Conservation (phyloP, 495 filamentous ascomycete genomes). For the Penicillium desertorum region DNA sequence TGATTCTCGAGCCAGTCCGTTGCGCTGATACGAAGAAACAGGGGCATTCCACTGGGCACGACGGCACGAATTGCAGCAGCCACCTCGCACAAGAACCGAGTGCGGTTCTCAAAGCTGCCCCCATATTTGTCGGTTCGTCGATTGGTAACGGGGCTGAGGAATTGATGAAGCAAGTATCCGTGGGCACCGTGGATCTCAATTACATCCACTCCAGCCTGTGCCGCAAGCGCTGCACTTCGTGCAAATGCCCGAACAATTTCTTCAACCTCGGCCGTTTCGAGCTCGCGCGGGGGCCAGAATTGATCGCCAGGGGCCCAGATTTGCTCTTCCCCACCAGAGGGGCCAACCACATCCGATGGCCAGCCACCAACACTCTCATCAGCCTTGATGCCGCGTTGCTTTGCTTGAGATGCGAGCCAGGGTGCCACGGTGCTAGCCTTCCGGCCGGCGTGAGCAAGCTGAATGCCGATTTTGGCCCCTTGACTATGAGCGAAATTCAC, state of each 20-base stretch:
- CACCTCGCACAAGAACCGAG: slow-evolving; percentile 55
- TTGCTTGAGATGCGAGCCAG: slow-evolving; percentile 48
- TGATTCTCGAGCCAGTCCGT: slow-evolving; percentile 71
- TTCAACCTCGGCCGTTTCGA: slow-evolving; percentile 58
- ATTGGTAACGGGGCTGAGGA: slow-evolving; percentile 61
- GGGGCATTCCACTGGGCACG: slow-evolving; percentile 61
- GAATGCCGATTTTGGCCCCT: slow-evolving; percentile 66
- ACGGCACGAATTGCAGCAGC: slow-evolving; percentile 51
- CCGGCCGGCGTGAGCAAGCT: slow-evolving; percentile 72
- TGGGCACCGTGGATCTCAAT: slow-evolving; percentile 62
- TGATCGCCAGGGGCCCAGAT: slow-evolving; percentile 44
- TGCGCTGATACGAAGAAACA: slow-evolving; percentile 68
- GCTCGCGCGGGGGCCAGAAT: slow-evolving; percentile 39
- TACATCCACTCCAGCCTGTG: slow-evolving; percentile 66
- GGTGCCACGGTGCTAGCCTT: slow-evolving; percentile 66
- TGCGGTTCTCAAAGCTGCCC: slow-evolving; percentile 57
- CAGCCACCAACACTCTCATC: slow-evolving; percentile 61
- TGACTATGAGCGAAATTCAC: slow-evolving; percentile 62
- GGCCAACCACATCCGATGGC: slow-evolving; percentile 64
- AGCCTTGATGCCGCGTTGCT: slow-evolving; percentile 41
- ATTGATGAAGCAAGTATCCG: slow-evolving; percentile 71
- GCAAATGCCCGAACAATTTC: slow-evolving; percentile 60
- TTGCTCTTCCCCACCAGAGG: slow-evolving; percentile 51
- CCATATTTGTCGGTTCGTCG: slow-evolving; percentile 62
- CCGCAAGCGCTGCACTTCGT: slow-evolving; percentile 57